Percentiles rank a stretch among this genome's conserved stretches.
Evolutionary conservation across 163 green algal species (phyloP).

Genomic region (Coccomyxa subellipsoidea): DNA sequence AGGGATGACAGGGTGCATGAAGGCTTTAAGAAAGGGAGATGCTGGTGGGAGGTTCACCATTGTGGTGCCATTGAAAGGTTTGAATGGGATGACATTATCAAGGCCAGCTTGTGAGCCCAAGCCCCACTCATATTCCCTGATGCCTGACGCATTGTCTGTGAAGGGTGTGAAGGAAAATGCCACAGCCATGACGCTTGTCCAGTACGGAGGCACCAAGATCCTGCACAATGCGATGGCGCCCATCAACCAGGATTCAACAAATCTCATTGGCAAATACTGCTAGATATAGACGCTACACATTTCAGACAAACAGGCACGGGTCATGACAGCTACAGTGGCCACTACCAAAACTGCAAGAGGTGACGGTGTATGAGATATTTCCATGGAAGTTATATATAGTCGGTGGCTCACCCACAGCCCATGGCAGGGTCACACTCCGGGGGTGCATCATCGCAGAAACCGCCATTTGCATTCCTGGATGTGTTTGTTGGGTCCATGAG

Average conservation of each 20-base stretch:
- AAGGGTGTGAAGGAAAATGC: slow-evolving; percentile 46
- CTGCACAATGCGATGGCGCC: no score
- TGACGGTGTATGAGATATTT: no score
- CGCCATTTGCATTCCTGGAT: not conserved
- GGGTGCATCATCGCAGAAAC: not conserved
- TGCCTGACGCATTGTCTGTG: not conserved
- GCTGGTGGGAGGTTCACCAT: not conserved
- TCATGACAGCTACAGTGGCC: no score
- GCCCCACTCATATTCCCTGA: slow-evolving; percentile 37
- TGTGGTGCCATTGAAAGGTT: slow-evolving; percentile 1
- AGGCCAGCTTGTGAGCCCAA: slow-evolving; percentile 27
- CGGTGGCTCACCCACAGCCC: not conserved
- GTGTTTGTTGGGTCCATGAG: slow-evolving; percentile 23
- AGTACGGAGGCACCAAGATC: slow-evolving; percentile 29
- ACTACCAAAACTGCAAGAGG: no score
- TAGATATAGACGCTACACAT: no score
- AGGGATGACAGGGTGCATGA: no score
- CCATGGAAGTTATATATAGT: no score
- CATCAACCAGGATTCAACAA: no score
- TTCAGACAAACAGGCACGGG: no score
- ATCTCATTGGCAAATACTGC: no score
- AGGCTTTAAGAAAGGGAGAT: no score
- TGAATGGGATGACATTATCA: slow-evolving; percentile 21
- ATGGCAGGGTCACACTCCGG: not conserved
- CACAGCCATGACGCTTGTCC: slow-evolving; percentile 35